Conservation (phyloP, 345 rosid species). For the Citrus inodora region DNA sequence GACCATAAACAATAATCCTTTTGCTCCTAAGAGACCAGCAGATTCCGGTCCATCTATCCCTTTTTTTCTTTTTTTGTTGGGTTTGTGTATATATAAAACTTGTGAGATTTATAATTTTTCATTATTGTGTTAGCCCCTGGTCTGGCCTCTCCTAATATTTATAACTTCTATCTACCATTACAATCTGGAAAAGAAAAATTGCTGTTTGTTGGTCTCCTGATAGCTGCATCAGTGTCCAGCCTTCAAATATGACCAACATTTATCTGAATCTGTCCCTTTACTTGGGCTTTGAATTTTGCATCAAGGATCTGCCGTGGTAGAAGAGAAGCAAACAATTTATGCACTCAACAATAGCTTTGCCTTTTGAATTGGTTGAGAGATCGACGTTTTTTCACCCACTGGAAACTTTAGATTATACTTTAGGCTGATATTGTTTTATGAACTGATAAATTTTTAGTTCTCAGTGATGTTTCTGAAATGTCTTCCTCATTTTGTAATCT, state of each 20-base stretch:
- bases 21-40: neutral
- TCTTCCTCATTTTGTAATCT: conserved; percentile 15
- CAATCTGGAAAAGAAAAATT: neutral
- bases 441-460: neutral
- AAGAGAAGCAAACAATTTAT: neutral
- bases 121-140: neutral
- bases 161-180: neutral
- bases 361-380: neutral
- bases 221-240: neutral
- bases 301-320: neutral
- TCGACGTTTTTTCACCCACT: neutral
- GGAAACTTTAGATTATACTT: neutral
- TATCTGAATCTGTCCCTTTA: neutral
- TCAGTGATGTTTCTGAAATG: neutral
- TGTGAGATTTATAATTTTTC: neutral
- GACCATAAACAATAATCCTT: neutral
- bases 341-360: neutral
- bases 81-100: too few relatives aligned
- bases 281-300: neutral
- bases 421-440: too few relatives aligned
- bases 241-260: neutral
- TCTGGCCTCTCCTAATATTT: neutral
- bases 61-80: neutral
- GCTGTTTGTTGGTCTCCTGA: neutral
- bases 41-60: neutral